Evolutionary conservation across 495 filamentous ascomycete genomes (phyloP).

Genomic region (Neurospora sp.): DNA sequence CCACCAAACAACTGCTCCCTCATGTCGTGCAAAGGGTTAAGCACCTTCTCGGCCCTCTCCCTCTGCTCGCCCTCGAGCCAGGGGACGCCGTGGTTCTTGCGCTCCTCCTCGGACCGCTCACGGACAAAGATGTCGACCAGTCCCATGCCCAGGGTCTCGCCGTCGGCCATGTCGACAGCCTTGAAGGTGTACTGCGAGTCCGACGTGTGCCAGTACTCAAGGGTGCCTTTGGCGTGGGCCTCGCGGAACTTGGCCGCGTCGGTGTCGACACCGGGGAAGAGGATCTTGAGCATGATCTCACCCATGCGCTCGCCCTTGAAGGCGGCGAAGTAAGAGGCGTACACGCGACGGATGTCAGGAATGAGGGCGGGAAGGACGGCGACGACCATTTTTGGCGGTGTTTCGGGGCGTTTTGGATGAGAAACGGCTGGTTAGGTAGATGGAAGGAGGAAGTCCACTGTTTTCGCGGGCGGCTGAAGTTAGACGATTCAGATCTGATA

Average conservation of each 20-base stretch:
- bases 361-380: constrained; percentile 26
- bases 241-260: constrained; percentile 18
- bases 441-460: not conserved
- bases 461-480: not conserved
- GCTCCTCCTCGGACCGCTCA: constrained; percentile 15
- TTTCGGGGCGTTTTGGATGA: not conserved
- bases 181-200: constrained; percentile 27
- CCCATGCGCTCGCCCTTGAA: constrained; percentile 22
- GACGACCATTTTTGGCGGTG: constrained; percentile 16
- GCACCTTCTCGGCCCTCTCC: constrained; percentile 19
- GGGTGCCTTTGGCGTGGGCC: constrained; percentile 19
- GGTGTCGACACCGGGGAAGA: constrained; percentile 19
- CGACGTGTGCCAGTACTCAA: constrained; percentile 21
- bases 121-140: constrained; percentile 17
- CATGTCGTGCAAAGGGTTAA: constrained; percentile 19
- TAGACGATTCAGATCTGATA: not conserved
- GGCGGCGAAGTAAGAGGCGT: constrained; percentile 28
- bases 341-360: constrained; percentile 25
- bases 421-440: not conserved
- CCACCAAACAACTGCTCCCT: constrained; percentile 20
- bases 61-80: constrained; percentile 20
- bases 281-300: constrained; percentile 21
- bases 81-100: constrained; percentile 19
- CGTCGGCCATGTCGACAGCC: constrained; percentile 24
- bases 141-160: constrained; percentile 23